Conservation (phyloP, 345 rosid genomes). For the Eucalyptus fibrosa region DNA sequence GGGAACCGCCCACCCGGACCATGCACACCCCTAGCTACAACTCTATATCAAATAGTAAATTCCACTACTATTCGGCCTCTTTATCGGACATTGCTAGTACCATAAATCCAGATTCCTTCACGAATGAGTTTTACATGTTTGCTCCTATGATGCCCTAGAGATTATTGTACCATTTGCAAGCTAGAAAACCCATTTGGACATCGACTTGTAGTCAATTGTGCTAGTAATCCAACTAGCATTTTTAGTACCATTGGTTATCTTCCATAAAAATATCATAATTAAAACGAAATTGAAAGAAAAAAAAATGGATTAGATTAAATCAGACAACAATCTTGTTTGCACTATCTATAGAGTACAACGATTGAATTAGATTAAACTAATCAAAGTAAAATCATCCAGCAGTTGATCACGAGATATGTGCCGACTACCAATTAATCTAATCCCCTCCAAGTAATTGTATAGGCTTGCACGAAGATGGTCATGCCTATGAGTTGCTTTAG, state of each 20-base stretch:
- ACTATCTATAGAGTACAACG: neutral
- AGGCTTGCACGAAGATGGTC: conserved; percentile 79
- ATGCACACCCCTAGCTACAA: too few relatives aligned
- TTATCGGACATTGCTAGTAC: too few relatives aligned
- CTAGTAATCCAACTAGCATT: neutral
- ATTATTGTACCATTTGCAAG: neutral
- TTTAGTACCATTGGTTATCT: neutral
- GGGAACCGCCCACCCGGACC: too few relatives aligned
- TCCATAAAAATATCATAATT: too few relatives aligned
- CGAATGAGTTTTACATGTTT: too few relatives aligned
- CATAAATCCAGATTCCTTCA: too few relatives aligned
- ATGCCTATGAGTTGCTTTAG: conserved; percentile 58
- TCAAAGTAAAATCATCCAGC: neutral
- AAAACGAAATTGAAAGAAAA: neutral
- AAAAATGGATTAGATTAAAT: neutral
- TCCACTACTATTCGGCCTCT: too few relatives aligned
- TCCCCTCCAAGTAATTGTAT: neutral
- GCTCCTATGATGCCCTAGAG: neutral
- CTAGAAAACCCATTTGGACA: neutral
- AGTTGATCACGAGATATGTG: neutral
- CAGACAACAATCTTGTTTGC: neutral
- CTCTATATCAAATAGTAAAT: too few relatives aligned
- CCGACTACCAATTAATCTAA: neutral
- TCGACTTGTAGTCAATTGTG: neutral
- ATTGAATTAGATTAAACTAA: neutral